Percentiles rank a stretch among this genome's conserved stretches.
phyloP scores from a whole-genome alignment of 2,329 filamentous ascomycete genomes.

The Fonsecaea multimorphosa region DNA sequence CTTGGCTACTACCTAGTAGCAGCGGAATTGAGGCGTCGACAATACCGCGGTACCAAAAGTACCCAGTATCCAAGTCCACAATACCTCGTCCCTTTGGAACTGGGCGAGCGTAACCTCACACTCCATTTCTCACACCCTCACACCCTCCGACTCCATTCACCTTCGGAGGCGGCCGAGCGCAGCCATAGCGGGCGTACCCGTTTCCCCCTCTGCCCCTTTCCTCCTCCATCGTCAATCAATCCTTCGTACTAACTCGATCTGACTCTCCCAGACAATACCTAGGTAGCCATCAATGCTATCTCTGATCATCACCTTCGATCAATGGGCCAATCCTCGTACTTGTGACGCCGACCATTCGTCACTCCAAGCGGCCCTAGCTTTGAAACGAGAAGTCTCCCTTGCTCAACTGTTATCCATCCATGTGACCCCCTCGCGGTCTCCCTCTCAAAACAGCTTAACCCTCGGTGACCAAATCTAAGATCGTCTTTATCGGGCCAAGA shows the following conservation, averaged over 20 bases:
- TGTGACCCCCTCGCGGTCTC: neutral
- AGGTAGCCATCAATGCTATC: neutral
- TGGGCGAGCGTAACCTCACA: too few relatives aligned
- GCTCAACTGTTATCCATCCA: neutral
- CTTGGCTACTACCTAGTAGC: neutral
- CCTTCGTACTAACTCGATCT: constrained; percentile 2
- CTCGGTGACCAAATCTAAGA: neutral
- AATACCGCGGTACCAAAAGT: neutral
- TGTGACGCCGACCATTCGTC: neutral
- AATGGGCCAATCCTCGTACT: neutral
- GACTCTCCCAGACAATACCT: neutral
- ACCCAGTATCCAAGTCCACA: too few relatives aligned
- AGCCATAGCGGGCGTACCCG: constrained; percentile 21
- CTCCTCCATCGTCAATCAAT: constrained; percentile 6
- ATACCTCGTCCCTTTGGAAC: too few relatives aligned
- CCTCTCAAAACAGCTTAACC: neutral
- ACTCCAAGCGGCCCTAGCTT: neutral
- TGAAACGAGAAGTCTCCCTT: neutral
- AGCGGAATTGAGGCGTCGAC: neutral
- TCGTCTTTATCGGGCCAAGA: constrained; percentile 16
- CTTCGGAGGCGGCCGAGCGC: constrained; percentile 22
- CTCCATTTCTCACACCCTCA: too few relatives aligned
- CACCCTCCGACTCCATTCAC: too few relatives aligned
- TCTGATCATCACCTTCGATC: neutral
- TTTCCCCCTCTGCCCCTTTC: constrained; percentile 1